Base-by-base conservation (phyloP, 2,329 filamentous ascomycete species). In the Phialocephala sp. region DNA sequence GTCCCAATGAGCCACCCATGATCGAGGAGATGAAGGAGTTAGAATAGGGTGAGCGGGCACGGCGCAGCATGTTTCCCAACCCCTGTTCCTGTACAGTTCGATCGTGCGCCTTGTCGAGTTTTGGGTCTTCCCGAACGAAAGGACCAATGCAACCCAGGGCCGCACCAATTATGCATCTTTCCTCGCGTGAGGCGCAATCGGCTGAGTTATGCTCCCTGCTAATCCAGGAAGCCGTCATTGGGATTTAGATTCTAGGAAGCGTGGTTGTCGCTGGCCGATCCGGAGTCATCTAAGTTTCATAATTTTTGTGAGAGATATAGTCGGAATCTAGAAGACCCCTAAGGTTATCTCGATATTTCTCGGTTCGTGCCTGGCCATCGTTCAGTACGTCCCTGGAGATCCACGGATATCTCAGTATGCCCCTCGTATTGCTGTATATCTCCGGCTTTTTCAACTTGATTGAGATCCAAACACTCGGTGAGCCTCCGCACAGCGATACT, bases 81-180 rank as follows among this genome's bases (percentile, higher is more conserved):
- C 50, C 50, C 50, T 54, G 50, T 32, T 35, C 27, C 50, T 32
- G 12, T 11, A 12, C 22, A 11, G 4, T 32, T 24, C 22, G 9
- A 27, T 54, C 18, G 50, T 32, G 50, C 22, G 45, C 45, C 45
- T 50, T 50, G 45, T 24, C 45, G 12, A 8, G 11, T 24, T 20
- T 24, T 22, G n/a, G 45, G 15, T 50, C 20, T 24, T 54, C 22
- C 50, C 50, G 18, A 35, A n/a, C 14, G 50, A 27, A 27, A 32
- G 50, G 50, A 54, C 27, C 50, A 27, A 54, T 27, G 50, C 50
- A 27, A 27, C 50, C 24, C 24, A 54, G 3, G 12, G 22, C 18
- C 18, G 50, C 50, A 54, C 50, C 50, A 54, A 54, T 54, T 54
- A 54, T 32, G 50, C 50, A 54, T 54, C 12, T 54, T 54, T 54